Evolutionary conservation across 106 monocot genomes (phyloP).

Genomic region (Platanthera guangdongensis): DNA sequence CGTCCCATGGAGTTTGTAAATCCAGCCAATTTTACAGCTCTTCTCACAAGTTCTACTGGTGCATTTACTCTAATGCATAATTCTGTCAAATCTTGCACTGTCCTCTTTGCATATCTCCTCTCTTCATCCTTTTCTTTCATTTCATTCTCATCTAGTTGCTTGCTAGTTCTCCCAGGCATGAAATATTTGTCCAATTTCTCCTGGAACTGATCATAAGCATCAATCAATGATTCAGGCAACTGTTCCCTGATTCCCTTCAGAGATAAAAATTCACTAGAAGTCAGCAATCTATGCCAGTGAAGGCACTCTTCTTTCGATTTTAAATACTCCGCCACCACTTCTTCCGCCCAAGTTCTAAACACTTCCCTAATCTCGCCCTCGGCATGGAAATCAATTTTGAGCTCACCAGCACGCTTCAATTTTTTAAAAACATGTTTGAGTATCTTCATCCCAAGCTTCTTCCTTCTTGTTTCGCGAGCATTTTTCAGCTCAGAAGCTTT

Average conservation of each 20-base stretch:
- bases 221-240: constrained; percentile 60
- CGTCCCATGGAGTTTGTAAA: constrained; percentile 93
- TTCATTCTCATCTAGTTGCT: constrained; percentile 27
- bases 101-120: constrained; percentile 60
- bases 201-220: constrained; percentile 71
- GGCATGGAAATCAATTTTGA: constrained; percentile 59
- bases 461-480: constrained; percentile 84
- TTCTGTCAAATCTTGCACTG: constrained; percentile 78
- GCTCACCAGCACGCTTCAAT: constrained; percentile 34
- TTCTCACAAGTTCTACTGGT: constrained; percentile 73
- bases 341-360: constrained; percentile 64
- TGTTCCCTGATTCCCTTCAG: constrained; percentile 73
- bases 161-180: constrained; percentile 37
- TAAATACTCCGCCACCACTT: constrained; percentile 56
- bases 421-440: constrained; percentile 71
- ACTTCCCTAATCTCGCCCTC: constrained; percentile 52
- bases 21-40: constrained; percentile 62
- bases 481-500: constrained; percentile 75
- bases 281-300: constrained; percentile 61
- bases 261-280: constrained; percentile 66
- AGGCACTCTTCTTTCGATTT: constrained; percentile 47
- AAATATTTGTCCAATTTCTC: constrained; percentile 59
- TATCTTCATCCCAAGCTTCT: constrained; percentile 82
- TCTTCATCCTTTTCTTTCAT: constrained; percentile 48
- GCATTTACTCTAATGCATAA: constrained; percentile 70